These are phyloP conservation scores for Lasiodiplodia citricola DNA, from an alignment of 2,329 filamentous ascomycete species.

Conservation along the genomic window DNA sequence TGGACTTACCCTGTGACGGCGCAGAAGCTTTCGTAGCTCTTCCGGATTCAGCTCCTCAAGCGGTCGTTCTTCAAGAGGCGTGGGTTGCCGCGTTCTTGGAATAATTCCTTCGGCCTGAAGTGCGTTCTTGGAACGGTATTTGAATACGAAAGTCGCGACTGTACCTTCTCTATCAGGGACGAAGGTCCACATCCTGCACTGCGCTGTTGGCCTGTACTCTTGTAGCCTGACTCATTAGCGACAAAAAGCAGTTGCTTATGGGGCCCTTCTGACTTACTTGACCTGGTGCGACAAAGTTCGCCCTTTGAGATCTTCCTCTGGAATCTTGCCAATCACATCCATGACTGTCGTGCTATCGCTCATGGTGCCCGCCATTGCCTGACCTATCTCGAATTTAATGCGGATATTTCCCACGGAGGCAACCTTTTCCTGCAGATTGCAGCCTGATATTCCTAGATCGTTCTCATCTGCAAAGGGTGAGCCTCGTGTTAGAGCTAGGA, in stretches of 20 bases:
- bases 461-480: background rate
- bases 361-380: too few relatives aligned
- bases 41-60: constrained; percentile 32
- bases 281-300: constrained; percentile 31
- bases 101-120: constrained; percentile 42
- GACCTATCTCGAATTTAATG: background rate
- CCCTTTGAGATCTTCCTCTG: constrained; percentile 35
- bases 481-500: background rate
- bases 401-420: background rate
- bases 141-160: constrained; percentile 35
- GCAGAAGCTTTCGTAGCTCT: constrained; percentile 34
- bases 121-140: constrained; percentile 36
- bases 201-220: background rate
- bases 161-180: too few relatives aligned
- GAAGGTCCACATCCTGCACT: accelerated
- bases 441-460: accelerated
- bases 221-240: background rate
- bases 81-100: constrained; percentile 35
- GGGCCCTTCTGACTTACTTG: too few relatives aligned
- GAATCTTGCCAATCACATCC: constrained; percentile 9
- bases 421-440: background rate
- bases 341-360: too few relatives aligned
- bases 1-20: constrained; percentile 30
- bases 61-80: constrained; percentile 33
- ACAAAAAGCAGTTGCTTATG: too few relatives aligned